Percentiles rank a stretch among this genome's conserved stretches.
Conservation (phyloP, 345 rosid species). For the Syzygium jambos region DNA sequence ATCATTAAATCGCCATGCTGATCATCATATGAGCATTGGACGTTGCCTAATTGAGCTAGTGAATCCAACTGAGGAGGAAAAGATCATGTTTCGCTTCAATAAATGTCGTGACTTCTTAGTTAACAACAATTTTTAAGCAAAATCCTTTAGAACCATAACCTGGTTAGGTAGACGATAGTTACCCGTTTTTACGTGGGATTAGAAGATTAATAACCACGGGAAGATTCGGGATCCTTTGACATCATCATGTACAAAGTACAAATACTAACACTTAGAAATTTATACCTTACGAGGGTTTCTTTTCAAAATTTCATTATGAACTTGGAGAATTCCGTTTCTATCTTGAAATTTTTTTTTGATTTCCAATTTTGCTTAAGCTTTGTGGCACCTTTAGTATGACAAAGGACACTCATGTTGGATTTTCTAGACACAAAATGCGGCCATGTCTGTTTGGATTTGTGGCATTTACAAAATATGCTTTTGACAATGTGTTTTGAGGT, state of each 20-base stretch:
- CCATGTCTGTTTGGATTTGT: not conserved
- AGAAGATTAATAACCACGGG: not conserved
- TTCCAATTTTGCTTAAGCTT: not conserved
- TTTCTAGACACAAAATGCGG: not conserved
- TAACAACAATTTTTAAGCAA: not conserved
- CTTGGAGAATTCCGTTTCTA: not conserved
- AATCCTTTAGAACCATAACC: not conserved
- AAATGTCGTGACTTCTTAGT: not conserved
- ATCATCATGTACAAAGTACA: not conserved
- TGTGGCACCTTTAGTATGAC: not conserved
- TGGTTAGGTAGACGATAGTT: not conserved
- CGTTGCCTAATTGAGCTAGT: not conserved
- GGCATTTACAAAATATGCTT: not conserved
- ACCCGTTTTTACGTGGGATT: not conserved
- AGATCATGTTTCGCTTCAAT: not conserved
- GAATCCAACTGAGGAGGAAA: not conserved
- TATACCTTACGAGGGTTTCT: not conserved
- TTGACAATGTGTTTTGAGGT: not conserved
- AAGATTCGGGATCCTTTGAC: not conserved
- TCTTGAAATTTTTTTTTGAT: not conserved
- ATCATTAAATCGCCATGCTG: not conserved
- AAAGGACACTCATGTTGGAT: not conserved
- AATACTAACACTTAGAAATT: not conserved
- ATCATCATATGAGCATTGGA: not conserved
- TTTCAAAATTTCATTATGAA: not conserved